Base-by-base conservation (phyloP, 495 filamentous ascomycete genomes). In the Penicillium dipodomyicola region DNA sequence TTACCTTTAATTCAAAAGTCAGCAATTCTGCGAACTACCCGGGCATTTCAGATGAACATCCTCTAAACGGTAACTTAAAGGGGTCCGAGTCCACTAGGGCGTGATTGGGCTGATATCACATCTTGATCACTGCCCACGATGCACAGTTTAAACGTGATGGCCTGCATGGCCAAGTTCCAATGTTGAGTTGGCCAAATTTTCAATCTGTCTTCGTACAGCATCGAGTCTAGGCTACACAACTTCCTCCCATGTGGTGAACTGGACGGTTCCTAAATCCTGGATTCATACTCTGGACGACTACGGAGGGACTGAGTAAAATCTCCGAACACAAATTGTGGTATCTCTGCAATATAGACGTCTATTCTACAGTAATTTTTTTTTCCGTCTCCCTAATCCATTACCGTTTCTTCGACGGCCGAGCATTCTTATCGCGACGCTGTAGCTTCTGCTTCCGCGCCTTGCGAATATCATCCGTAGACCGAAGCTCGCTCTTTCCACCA, bases 361-460 rank as follows among this genome's bases (percentile, higher is more conserved):
- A 48, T 47, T 12, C 52, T 60, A 27, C 33, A 52, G 25, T 51
- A 39, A 39, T 17, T 17, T 5, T 60, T 49, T 15, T 62, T 29
- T 10, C 11, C 9, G 11, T 11, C 29, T 2, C 9, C 22, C 51
- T 46, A 32, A 57, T 19, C 45, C 25, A 15, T 54, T 45, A 66
- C 23, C 59, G 67, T 65, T 51, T 69, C 79, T 81, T 88, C 49
- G 80, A 68, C n/a, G 92, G 92, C 69, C 93, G 77, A 1, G 88
- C 92, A 65, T 96, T 97, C 84, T 97, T 98, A 69, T 89, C 88
- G 66, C 75, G 87, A 65, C 84, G 81, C 74, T 76, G 82, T 75
- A 95, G 87, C 77, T 87, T 80, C 62, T 89, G 47, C 67, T 85
- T 85, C 64, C 92, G 78, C 54, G 85, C 83, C 75, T 91, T 93